Evolutionary conservation across 1,284 basidiomycete species (phyloP), one percentile per base, ranked within the genome.

Genomic region (Meripilus lineatus): DNA sequence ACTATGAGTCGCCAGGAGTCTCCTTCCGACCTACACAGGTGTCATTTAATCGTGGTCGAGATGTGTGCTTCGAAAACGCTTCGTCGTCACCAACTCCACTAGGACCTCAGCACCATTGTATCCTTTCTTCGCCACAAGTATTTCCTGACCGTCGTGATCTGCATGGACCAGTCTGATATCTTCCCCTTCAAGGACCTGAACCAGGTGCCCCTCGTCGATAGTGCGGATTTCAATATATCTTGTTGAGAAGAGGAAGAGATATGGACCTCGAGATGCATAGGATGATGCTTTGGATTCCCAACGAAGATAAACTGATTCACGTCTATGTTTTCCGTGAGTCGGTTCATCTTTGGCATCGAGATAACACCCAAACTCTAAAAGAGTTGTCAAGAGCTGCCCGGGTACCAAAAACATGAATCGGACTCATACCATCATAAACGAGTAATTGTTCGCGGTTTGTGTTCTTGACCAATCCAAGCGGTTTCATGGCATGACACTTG

Each of bases 151-250:
- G 40, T 64, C 58, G n/a, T n/a, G n/a, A n/a, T n/a, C n/a, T 25
- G 61, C 57, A 50, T 79, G 72, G 41, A 87, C 61, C 23, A 87
- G 69, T 24, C 84, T 77, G 23, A 89, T 72, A 53, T 86, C 82
- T n/a, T 56, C 51, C 0, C 72, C 85, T 55, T 87, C 81, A 38
- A 89, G 77, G 18, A 88, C 83, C 61, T 90, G 87, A 15, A 81
- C 76, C 17, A 90, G 75, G 42, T 75, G 63, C 3, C 84, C 80
- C 2, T 77, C 81, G 17, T 67, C 61, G 18, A 76, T 64, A 43
- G 79, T 69, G 44, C 88, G 76, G 18, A 89, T 67, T 59, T 90
- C 87, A 54, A 90, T 71, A 57, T 85, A 89, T 42, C 78, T 72
- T 14, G 74, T 50, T 7, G 84, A 87, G 63, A 89, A 78, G 30